phyloP scores from a whole-genome alignment of 768 basidiomycete species.

The Daedaleopsis nitida region DNA sequence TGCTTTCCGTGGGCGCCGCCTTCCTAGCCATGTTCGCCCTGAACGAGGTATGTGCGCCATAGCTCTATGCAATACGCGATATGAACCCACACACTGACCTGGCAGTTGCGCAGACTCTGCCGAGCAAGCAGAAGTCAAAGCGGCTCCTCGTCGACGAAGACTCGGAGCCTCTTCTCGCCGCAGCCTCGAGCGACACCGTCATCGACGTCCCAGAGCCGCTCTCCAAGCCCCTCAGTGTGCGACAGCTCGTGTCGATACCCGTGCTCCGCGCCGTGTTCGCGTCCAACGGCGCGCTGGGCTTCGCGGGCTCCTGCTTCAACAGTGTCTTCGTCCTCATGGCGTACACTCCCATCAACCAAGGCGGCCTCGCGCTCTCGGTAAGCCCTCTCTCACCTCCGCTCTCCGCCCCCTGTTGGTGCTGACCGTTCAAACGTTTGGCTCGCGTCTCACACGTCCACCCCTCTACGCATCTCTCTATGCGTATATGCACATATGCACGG shows the following conservation, averaged over 20 bases:
- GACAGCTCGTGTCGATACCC: slow-evolving; percentile 48
- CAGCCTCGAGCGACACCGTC: not conserved
- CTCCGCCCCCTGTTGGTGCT: not conserved
- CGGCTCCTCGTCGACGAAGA: slow-evolving; percentile 2
- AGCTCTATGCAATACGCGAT: too few species aligned
- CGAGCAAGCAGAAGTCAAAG: slow-evolving; percentile 18
- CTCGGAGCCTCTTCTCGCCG: slow-evolving; percentile 1
- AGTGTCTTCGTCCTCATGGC: slow-evolving; percentile 69
- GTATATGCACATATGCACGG: not conserved
- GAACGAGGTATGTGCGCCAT: slow-evolving; percentile 48
- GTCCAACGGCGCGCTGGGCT: slow-evolving; percentile 54
- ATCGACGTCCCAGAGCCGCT: slow-evolving; percentile 4
- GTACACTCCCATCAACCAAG: slow-evolving; percentile 58
- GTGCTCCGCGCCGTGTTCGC: slow-evolving; percentile 53
- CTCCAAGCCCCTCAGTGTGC: slow-evolving; percentile 25
- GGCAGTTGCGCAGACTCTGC: slow-evolving; percentile 23
- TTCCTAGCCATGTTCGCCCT: slow-evolving; percentile 48
- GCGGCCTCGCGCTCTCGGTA: slow-evolving; percentile 64
- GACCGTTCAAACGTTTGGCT: not conserved
- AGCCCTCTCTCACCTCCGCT: slow-evolving; percentile 24
- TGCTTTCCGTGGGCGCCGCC: slow-evolving; percentile 43
- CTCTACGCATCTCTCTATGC: too few species aligned
- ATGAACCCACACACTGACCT: too few species aligned
- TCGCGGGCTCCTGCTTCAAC: slow-evolving; percentile 58
- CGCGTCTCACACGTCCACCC: not conserved